phyloP scores from a whole-genome alignment of 2,329 filamentous ascomycete species.

The Fusarium sp. region DNA sequence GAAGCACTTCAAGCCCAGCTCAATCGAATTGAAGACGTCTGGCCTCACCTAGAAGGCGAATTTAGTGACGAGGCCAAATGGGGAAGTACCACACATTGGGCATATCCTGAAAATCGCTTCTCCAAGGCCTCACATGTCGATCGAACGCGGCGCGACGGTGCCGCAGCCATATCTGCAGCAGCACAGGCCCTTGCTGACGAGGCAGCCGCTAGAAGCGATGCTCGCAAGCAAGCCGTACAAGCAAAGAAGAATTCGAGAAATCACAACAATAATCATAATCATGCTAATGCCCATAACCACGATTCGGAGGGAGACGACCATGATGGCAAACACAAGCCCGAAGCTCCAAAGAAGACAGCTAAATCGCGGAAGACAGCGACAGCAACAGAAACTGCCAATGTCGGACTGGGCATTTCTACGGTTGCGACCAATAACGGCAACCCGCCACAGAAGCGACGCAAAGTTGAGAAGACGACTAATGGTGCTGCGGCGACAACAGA shows the following conservation, averaged over 20 bases:
- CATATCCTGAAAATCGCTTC: conserved; percentile 87
- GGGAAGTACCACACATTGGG: conserved; percentile 94
- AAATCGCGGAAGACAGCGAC: conserved; percentile 73
- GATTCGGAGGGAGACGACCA: conserved; percentile 86
- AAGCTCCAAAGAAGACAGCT: conserved; percentile 71
- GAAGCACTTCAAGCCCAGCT: conserved; percentile 89
- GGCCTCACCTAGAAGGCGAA: conserved; percentile 86
- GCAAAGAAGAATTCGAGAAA: conserved; percentile 79
- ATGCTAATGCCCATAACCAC: conserved; percentile 35
- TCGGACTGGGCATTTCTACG: conserved; percentile 76
- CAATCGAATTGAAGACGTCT: conserved; percentile 85
- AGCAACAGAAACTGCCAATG: conserved; percentile 60
- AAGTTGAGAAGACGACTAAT: conserved; percentile 76
- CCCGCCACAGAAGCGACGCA: conserved; percentile 79
- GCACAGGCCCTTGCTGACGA: conserved; percentile 84
- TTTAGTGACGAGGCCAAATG: conserved; percentile 95
- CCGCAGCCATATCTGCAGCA: conserved; percentile 80
- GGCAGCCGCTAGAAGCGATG: conserved; percentile 84
- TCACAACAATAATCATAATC: conserved; percentile 53
- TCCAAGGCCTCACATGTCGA: conserved; percentile 74
- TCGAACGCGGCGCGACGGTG: conserved; percentile 81
- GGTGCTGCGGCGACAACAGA: conserved; percentile 68
- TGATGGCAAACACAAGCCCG: conserved; percentile 61
- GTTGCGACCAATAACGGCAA: conserved; percentile 64
- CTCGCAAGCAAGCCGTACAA: conserved; percentile 82